Conservation (phyloP, 306 rosid species). For the Oemleria cerasiformis region DNA sequence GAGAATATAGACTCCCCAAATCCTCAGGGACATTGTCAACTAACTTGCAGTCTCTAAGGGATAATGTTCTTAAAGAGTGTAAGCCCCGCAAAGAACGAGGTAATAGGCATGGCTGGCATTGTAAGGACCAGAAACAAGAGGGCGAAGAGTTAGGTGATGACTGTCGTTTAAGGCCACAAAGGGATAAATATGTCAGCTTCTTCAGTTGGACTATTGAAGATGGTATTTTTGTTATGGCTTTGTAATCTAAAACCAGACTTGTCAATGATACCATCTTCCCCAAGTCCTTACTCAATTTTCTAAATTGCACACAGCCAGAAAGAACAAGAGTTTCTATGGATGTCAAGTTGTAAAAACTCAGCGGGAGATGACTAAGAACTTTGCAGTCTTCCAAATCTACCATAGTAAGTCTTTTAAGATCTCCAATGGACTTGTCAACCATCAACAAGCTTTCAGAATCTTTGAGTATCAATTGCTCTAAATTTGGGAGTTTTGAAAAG, state of each 20-base stretch:
- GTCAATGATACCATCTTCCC: slow-evolving; percentile 40
- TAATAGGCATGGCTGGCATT: slow-evolving; percentile 20
- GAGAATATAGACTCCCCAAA: not conserved
- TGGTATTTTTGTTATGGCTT: slow-evolving; percentile 28
- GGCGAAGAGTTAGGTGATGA: slow-evolving; percentile 22
- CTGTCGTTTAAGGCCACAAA: slow-evolving; percentile 20
- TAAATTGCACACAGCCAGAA: slow-evolving; percentile 29
- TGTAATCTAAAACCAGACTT: slow-evolving; percentile 23
- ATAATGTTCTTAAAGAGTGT: slow-evolving; percentile 2
- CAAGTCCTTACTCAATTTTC: slow-evolving; percentile 24
- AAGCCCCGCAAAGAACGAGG: slow-evolving; percentile 18
- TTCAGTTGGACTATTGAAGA: slow-evolving; percentile 21
- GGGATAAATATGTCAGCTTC: slow-evolving; percentile 28
- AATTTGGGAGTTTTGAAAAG: slow-evolving; percentile 20
- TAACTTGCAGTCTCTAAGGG: not conserved
- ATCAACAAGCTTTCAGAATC: slow-evolving; percentile 22
- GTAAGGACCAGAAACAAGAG: slow-evolving; percentile 29
- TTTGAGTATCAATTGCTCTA: slow-evolving; percentile 29
- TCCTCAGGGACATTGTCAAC: slow-evolving; percentile 4
- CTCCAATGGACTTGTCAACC: slow-evolving; percentile 19
- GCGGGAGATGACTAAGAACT: slow-evolving; percentile 6
- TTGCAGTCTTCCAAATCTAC: slow-evolving; percentile 32
- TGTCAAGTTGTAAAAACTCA: slow-evolving; percentile 14
- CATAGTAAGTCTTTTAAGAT: slow-evolving; percentile 13
- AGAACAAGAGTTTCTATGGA: slow-evolving; percentile 29